Base-by-base conservation (phyloP, 1,284 basidiomycete species). In the Trametes hirsuta region DNA sequence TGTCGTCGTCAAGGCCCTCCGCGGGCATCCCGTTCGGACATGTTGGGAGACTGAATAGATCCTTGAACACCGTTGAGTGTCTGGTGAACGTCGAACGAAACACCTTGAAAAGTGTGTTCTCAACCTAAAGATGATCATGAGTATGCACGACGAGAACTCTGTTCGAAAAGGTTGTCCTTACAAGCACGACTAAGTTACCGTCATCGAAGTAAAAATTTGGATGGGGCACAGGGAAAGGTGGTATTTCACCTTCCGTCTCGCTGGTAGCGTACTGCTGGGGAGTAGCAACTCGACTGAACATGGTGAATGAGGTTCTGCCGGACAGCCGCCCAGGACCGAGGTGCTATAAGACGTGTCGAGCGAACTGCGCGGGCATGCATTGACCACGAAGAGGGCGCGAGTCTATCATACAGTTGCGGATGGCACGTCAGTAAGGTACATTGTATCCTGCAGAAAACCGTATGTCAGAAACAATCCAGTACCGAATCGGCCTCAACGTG, bases 201-300 rank as follows among this genome's bases (percentile, higher is more conserved):
- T 75, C 72, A n/a, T 73, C 68, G 34, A 69, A 71, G 58, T 72
- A 71, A 30, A 66, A 71, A 8, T 69, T 67, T n/a, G 59, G 50
- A 42, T 71, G 68, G 6, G 49, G 65, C 6, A 49, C 25, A n/a
- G 61, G 56, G 9, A 57, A 58, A 3, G 58, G 44, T 14, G 58
- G 55, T 0, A 22, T 2, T 0, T 53, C 52, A 36, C 34, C 9
- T 25, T 50, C 44, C 12, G 41, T 36, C 2, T 51, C 22, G 10
- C 40, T 44, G 22, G 45, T n/a, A n/a, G 40, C 9, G 12, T 41
- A 41, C 4, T n/a, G 51, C 4, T 34, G 35, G n/a, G 42, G 35
- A 36, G 55, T 15, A 6, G 51, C n/a, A 2, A 52, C 41, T 12
- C 22, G 35, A 34, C 10, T 54, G 34, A 46, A 48, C 59, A 64